Evolutionary conservation across 2,329 filamentous ascomycete species (phyloP), one percentile per base, ranked within the genome.

Genomic region (Laburnicola sp.): DNA sequence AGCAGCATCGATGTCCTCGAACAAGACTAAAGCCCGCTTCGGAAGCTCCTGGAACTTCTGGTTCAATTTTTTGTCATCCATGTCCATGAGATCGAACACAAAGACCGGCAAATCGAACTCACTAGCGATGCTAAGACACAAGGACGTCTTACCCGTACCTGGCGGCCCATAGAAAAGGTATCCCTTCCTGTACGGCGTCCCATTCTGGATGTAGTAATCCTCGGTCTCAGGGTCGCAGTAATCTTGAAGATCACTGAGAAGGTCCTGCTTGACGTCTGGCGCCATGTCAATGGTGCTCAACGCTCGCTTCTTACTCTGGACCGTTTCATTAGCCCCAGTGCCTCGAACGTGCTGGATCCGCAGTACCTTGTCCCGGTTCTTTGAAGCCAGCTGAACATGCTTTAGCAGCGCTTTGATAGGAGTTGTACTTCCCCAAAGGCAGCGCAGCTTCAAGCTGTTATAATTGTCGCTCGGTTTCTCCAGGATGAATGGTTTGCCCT

Each of bases 91-190:
- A 26, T 28, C 45, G 40, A 63, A 16, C 4, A 4, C 21, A 21
- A 21, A 46, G 9, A 57, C 21, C 11, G 35, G 71, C n/a, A 76
- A 66, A 35, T 74, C 67, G 11, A 77, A 35, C 56, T 39, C 72
- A 64, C 52, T 77, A 73, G 74, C 74, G 5, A 77, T 58, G 0
- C 74, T 74, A 10, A 36, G 23, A 6, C 47, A 41, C 8, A 59
- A 35, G 4, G 48, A 53, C 4, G 83, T 86, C 53, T 75, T 75
- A 2, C 71, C 65, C 2, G 67, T 74, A 31, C 72, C 66, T 5
- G 70, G 71, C 6, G 63, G 67, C 2, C 72, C 65, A 47, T 70
- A 51, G 6, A 75, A 58, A 38, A 75, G 58, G 45, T 71, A 73
- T 2, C 70, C 68, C 38, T 59, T 57, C 7, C 55, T 51, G 41